phyloP scores from a whole-genome alignment of 164 flowering plant species.

The Nymphaea colorata region DNA sequence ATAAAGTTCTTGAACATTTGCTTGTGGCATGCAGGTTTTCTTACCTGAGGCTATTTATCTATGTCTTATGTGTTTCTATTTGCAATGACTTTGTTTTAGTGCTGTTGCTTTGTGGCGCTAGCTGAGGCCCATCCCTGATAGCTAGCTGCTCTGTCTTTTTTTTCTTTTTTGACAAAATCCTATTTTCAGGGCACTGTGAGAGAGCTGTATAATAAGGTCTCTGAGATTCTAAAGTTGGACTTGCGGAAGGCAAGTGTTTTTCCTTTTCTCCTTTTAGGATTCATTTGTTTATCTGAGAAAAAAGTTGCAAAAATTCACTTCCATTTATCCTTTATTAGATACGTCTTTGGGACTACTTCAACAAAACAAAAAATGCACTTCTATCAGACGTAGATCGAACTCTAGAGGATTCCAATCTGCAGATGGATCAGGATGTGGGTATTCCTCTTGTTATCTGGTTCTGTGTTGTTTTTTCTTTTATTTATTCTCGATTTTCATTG shows the following conservation, averaged over 20 bases:
- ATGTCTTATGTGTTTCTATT: too few relatives aligned
- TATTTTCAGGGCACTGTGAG: slow-evolving; percentile 44
- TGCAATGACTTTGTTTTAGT: too few relatives aligned
- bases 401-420: slow-evolving; percentile 60
- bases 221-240: slow-evolving; percentile 31
- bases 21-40: too few relatives aligned
- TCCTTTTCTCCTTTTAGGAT: not conserved
- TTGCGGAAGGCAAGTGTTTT: slow-evolving; percentile 38
- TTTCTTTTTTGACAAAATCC: not conserved
- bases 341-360: slow-evolving; percentile 73
- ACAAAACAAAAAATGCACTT: slow-evolving; percentile 28
- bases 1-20: too few relatives aligned
- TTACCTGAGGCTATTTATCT: too few relatives aligned
- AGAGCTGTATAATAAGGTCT: slow-evolving; percentile 57
- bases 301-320: not conserved
- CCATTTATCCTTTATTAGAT: slow-evolving; percentile 24
- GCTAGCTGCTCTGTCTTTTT: not conserved
- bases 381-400: slow-evolving; percentile 31
- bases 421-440: slow-evolving; percentile 94
- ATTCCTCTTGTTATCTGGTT: not conserved
- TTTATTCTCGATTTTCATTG: not conserved
- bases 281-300: not conserved
- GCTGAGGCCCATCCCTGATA: not conserved
- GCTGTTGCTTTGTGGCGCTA: too few relatives aligned
- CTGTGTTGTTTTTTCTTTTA: not conserved